Base-by-base conservation (phyloP, 2,329 filamentous ascomycete genomes). In the Fusarium stilboides region DNA sequence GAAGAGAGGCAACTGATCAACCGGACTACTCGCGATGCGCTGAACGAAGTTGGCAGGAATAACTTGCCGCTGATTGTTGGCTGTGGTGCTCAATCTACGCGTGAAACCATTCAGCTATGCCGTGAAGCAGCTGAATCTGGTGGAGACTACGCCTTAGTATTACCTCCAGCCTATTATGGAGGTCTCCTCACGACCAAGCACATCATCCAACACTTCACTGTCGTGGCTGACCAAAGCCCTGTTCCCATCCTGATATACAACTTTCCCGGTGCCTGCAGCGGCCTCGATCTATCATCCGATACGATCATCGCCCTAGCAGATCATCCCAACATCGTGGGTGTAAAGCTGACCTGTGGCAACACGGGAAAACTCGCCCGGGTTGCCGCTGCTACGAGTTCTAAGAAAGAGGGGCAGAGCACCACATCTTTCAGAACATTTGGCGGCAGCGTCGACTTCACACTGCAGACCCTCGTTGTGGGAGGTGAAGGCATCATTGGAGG, bases 401-500 rank as follows among this genome's bases (percentile, higher is more conserved):
- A 77, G 82, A 83, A 74, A 86, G 77, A 60, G 77, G 86, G 45
- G 84, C 83, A 5, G 7, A 59, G 60, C 34, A 69, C 57, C 46
- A 72, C 62, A 1, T 22, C 44, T 17, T 94, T 94, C 82, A 84
- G 92, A 76, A 91, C 90, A 62, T 87, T 91, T 73, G 91, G 90
- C 42, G 92, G 92, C 57, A 91, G 88, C 49, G 90, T 90, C 53
- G 91, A 94, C 80, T 93, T 93, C 78, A 90, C 89, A 14, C 79
- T 94, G 14, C 91, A 93, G 77, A 89, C 89, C 1, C 79, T 93
- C 39, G 84, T 91, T 43, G 90, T 88, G 6, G 92, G 91, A 24
- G 91, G 89, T 5, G 87, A 90, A 59, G 92, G 92, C 34, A 87
- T 92, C 73, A 91, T 94, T 66, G 89, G 88, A 15, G 92, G 91